Conservation (phyloP, 768 basidiomycete species). For the Termitomyces sp. region DNA sequence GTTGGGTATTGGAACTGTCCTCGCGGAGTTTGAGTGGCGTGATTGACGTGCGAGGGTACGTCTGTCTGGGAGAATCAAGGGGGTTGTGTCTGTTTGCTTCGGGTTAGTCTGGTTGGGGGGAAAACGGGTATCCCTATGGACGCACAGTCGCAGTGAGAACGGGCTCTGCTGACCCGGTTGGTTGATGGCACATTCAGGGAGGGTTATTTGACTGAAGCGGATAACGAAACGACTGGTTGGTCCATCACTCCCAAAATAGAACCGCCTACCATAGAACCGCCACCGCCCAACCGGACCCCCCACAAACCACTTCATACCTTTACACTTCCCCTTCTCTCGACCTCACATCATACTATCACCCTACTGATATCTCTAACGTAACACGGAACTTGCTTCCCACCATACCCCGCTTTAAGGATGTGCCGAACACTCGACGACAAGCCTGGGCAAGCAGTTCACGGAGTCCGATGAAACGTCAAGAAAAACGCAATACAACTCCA, state of each 20-base stretch:
- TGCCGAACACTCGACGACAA: background rate
- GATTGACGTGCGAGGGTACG: too few relatives aligned
- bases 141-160: too few relatives aligned
- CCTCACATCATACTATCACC: background rate
- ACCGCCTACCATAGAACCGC: background rate
- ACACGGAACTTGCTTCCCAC: conserved; percentile 9
- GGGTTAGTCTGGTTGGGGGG: too few relatives aligned
- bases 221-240: background rate
- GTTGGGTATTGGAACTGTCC: too few relatives aligned
- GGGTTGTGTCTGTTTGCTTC: too few relatives aligned
- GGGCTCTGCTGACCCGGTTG: too few relatives aligned
- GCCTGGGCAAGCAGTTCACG: background rate
- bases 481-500: background rate
- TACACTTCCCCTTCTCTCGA: background rate
- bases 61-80: too few relatives aligned
- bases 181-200: too few relatives aligned
- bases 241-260: background rate
- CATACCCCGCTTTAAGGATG: background rate
- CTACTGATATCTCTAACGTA: background rate
- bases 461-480: conserved; percentile 1
- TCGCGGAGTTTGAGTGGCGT: too few relatives aligned
- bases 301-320: background rate
- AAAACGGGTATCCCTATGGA: too few relatives aligned
- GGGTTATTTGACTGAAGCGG: background rate
- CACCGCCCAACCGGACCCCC: background rate